Evolutionary conservation across 106 monocot genomes (phyloP), one percentile per base, ranked within the genome.

Genomic region (Dendrobium officinale): DNA sequence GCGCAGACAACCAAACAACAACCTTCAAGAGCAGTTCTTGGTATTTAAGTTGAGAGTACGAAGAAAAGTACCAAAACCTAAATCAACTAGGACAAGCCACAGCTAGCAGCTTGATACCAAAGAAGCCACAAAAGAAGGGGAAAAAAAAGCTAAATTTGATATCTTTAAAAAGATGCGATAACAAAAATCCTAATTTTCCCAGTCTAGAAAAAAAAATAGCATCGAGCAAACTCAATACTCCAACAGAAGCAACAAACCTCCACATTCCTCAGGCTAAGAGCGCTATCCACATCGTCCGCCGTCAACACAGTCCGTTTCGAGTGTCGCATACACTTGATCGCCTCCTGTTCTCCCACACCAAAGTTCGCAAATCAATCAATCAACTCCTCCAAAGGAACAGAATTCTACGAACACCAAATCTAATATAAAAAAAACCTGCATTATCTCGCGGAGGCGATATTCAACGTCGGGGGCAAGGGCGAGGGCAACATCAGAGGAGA

Each of bases 391-490:
- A 33, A 33, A 70, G 70, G 2, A 37, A 16, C 5, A 37, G 2
- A 70, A 37, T 4, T 37, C 13, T 1, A 33, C 8, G 37, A 70
- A 37, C 37, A 70, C 17, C n/a, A 37, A 16, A 15, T 33, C 17
- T 17, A 68, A 70, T 5, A 0, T 11, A 2, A 15, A 70, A 33
- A 51, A 15, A 33, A 93, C 96, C 97, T 98, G 97, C 88, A 95
- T 99, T 81, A 99, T 93, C 84, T 99, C 99, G 43, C 99, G 95
- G 85, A 99, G 85, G 75, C 99, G 92, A 86, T 95, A 99, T 90
- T 99, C 99, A 9, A 95, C 95, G 29, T 99, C 99, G 77, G 99
- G 91, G 43, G 99, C 95, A 55, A 99, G 88, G 27, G 91, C 93
- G 43, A 81, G 81, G 79, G 99, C 77, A 67, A 93, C 99, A 78